A percentile compares a stretch with the other conserved stretches of the same genome.
phyloP scores from a whole-genome alignment of 768 basidiomycete species.

The Astraeus odoratus region DNA sequence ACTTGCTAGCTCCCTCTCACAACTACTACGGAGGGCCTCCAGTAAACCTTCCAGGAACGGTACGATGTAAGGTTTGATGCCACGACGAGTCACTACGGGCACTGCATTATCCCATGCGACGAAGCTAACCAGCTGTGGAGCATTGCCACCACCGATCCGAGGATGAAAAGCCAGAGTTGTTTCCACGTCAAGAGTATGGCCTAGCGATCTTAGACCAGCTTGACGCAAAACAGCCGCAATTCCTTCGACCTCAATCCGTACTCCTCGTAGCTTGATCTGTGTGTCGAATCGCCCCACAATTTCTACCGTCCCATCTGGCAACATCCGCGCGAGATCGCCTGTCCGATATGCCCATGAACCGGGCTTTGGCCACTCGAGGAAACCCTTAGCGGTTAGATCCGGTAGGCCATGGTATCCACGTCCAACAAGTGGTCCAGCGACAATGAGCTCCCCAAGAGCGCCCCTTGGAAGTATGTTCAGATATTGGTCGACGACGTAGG shows the following conservation, averaged over 20 bases:
- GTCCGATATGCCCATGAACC: conserved; percentile 42
- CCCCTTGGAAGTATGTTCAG: conserved; percentile 38
- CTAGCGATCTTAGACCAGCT: conserved; percentile 10
- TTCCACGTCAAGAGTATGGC: conserved; percentile 29
- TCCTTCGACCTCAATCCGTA: conserved; percentile 48
- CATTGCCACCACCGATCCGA: conserved; percentile 30
- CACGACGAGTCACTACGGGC: conserved; percentile 33
- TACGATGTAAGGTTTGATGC: conserved; percentile 18
- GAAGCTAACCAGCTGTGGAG: conserved; percentile 37
- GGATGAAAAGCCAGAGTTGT: conserved; percentile 40
- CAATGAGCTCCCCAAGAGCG: conserved; percentile 41
- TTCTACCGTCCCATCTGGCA: conserved; percentile 41
- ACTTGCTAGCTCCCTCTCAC: conserved; percentile 36
- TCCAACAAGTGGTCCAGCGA: conserved; percentile 43
- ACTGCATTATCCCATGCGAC: conserved; percentile 35
- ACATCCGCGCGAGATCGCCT: conserved; percentile 45
- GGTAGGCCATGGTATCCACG: conserved; percentile 42
- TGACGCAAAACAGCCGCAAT: conserved; percentile 37
- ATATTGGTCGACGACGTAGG: conserved; percentile 37
- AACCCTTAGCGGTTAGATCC: conserved; percentile 38
- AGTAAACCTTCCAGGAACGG: conserved; percentile 29
- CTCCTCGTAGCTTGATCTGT: conserved; percentile 46
- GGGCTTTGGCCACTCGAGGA: conserved; percentile 37
- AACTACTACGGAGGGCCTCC: conserved; percentile 21
- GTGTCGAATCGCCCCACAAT: conserved; percentile 46